phyloP scores from a whole-genome alignment of 176 grass and related monocot species.

The Eremochloa ophiuroides region DNA sequence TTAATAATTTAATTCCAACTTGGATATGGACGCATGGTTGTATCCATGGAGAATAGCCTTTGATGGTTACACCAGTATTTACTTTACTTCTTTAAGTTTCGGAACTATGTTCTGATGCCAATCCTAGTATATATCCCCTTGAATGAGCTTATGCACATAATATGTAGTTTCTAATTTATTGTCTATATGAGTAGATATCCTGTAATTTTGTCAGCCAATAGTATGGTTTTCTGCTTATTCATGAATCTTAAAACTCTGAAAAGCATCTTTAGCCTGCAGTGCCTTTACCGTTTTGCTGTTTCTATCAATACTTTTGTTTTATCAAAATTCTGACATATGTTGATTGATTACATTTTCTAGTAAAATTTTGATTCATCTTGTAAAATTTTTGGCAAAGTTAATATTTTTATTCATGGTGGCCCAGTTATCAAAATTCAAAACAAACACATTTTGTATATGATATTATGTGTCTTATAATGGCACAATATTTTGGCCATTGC shows the following conservation, averaged over 20 bases:
- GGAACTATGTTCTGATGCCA: not conserved
- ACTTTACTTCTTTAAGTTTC: not conserved
- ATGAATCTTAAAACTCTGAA: not conserved
- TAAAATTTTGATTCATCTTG: not conserved
- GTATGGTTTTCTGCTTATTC: not conserved
- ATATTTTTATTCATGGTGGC: not conserved
- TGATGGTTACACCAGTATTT: not conserved
- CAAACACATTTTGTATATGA: not conserved
- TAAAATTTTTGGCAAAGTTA: not conserved
- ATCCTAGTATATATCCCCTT: not conserved
- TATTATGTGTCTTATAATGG: not conserved
- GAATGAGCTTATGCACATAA: not conserved
- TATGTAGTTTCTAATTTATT: slow-evolving; percentile 2
- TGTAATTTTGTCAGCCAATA: not conserved
- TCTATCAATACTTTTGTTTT: not conserved
- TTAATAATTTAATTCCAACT: too few species aligned
- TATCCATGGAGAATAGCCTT: not conserved
- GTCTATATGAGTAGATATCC: not conserved
- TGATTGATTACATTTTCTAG: not conserved
- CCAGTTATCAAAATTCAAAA: not conserved
- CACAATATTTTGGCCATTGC: not conserved
- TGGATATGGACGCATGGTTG: slow-evolving; percentile 1
- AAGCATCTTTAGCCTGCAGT: not conserved
- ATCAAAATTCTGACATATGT: not conserved
- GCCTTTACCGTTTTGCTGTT: not conserved